A percentile compares a stretch with the other conserved stretches of the same genome.
Evolutionary conservation across 2,329 filamentous ascomycete genomes (phyloP).

Genomic region (Neofusicoccum ribis): DNA sequence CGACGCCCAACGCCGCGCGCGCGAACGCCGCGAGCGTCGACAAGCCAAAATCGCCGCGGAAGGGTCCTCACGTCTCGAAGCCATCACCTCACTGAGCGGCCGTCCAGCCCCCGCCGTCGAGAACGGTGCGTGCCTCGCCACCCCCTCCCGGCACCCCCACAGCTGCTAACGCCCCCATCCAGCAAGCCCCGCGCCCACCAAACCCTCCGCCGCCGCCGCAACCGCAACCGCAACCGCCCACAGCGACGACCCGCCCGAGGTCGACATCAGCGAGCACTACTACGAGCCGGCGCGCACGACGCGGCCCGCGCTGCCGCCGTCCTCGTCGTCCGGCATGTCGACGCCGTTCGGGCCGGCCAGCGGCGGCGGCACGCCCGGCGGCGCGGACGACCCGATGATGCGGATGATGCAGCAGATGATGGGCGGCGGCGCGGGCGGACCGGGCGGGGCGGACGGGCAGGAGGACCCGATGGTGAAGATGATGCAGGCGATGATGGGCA

Average conservation of each 20-base stretch:
- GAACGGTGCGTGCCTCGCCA: conserved; percentile 35
- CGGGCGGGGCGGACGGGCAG: neutral
- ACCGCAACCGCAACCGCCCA: conserved; percentile 27
- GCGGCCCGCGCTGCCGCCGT: conserved; percentile 29
- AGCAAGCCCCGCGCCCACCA: conserved; percentile 10
- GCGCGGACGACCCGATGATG: conserved; percentile 65
- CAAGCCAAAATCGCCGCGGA: conserved; percentile 76
- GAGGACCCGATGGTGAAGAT: conserved; percentile 19
- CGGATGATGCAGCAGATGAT: conserved; percentile 73
- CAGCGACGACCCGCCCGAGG: conserved; percentile 64
- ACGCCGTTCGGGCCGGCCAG: conserved; percentile 22
- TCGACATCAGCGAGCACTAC: conserved; percentile 76
- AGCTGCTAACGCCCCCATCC: neutral
- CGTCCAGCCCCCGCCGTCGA: conserved; percentile 45
- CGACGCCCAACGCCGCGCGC: conserved; percentile 59
- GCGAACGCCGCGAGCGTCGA: conserved; percentile 74
- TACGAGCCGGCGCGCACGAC: conserved; percentile 55
- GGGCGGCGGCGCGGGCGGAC: conserved; percentile 19
- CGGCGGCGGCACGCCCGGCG: conserved; percentile 23
- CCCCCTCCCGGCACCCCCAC: too few species aligned
- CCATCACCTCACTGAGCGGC: conserved; percentile 70
- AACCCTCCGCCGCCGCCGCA: conserved; percentile 27
- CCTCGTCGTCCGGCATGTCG: conserved; percentile 26
- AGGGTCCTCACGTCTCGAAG: conserved; percentile 68
- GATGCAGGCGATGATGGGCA: conserved; percentile 39